Evolutionary conservation across 140 eudicot species (phyloP).

Genomic region (Artemisia princeps): DNA sequence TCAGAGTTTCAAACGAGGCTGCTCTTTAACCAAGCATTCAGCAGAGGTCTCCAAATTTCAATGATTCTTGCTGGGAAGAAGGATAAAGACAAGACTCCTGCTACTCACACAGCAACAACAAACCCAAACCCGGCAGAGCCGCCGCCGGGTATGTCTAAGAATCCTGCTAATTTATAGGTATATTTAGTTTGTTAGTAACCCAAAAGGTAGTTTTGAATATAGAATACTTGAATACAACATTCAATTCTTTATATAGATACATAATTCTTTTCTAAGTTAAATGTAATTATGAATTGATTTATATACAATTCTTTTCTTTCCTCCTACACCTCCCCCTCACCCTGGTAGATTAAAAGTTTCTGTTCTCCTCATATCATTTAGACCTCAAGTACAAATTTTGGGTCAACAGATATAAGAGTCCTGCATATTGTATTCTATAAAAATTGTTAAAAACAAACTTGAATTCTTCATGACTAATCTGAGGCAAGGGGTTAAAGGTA

Average conservation of each 20-base stretch:
- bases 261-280: not conserved
- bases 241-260: slow-evolving; percentile 8
- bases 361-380: no score
- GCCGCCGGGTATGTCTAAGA: no score
- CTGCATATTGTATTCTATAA: no score
- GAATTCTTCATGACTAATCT: no score
- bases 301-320: not conserved
- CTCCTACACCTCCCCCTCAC: not conserved
- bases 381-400: not conserved
- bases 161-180: slow-evolving; percentile 15
- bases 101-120: no score
- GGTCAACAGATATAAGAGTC: not conserved
- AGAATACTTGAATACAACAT: slow-evolving; percentile 12
- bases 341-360: not conserved
- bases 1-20: slow-evolving; percentile 83
- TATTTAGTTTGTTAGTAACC: not conserved
- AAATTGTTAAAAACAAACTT: no score
- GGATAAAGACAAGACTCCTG: slow-evolving; percentile 36
- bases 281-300: slow-evolving; percentile 25
- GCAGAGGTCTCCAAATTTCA: slow-evolving; percentile 93
- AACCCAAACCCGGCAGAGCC: no score
- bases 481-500: no score
- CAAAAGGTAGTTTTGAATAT: slow-evolving; percentile 21
- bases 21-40: slow-evolving; percentile 93
- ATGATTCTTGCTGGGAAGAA: slow-evolving; percentile 90